Conservation (phyloP, 345 rosid genomes). For the Erysimum cheiranthoides region DNA sequence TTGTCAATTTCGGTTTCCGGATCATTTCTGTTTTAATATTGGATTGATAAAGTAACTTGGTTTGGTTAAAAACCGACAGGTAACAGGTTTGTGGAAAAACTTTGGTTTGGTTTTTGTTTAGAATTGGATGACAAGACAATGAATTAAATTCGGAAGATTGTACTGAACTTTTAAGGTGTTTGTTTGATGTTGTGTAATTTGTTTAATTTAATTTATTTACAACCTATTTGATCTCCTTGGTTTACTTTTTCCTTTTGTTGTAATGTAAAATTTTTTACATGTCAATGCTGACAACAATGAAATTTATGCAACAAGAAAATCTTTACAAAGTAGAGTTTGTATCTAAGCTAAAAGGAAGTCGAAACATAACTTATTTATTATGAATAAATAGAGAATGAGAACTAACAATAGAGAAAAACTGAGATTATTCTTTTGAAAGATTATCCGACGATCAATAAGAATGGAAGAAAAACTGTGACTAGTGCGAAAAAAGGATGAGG, state of each 20-base stretch:
- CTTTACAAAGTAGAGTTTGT: not conserved
- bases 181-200: not conserved
- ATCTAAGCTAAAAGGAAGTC: not conserved
- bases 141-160: not conserved
- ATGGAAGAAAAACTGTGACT: not conserved
- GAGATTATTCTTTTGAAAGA: too few species aligned
- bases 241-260: not conserved
- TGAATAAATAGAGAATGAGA: too few species aligned
- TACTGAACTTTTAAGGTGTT: not conserved
- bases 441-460: too few species aligned
- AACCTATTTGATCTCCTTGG: not conserved
- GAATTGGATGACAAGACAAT: not conserved
- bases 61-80: conserved; percentile 6
- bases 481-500: not conserved
- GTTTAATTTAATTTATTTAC: not conserved
- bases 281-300: too few species aligned
- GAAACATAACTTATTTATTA: not conserved
- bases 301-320: not conserved
- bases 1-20: conserved; percentile 28
- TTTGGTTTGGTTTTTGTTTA: not conserved
- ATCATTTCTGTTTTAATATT: conserved; percentile 1
- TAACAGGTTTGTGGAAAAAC: not conserved
- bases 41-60: not conserved
- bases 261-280: not conserved
- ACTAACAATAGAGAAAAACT: not conserved